Base-by-base conservation (phyloP, 2,329 filamentous ascomycete genomes). In the Apiospora koreana region DNA sequence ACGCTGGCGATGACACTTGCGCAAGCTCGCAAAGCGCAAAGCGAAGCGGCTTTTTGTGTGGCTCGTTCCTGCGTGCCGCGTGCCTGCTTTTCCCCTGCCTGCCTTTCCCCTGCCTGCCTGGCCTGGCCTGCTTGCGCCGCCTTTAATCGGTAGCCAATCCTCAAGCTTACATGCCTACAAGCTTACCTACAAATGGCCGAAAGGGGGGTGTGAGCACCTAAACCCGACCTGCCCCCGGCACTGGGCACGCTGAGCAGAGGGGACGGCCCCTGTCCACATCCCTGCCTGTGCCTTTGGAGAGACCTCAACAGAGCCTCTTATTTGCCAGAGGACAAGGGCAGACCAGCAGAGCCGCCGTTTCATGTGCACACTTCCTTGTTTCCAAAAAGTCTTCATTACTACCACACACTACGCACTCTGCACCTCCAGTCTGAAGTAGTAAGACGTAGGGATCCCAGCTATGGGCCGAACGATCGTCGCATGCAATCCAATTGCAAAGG, bases 301-400 rank as follows among this genome's bases (percentile, higher is more conserved):
- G 54, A 18, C 54, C 54, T 62, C 54, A 38, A 31, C 54, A 62
- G 54, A 62, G 54, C 54, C 54, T 62, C 54, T 38, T 38, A 62
- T 62, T 62, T 62, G 54, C 54, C 54, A 35, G 21, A 62, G 3
- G 21, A 62, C 54, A 38, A 38, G 54, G 54, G 31, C 54, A 62
- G 54, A 62, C 54, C 28, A 38, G 31, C 54, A 62, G 54, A 62
- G 54, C 54, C 54, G 54, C 54, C 54, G 54, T 62, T 62, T 62
- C 54, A 62, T 38, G 54, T 62, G 54, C 54, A 62, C 54, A n/a
- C 54, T 62, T 62, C 54, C 31, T 38, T 58, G 50, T 38, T 62
- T 38, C 31, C 31, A 38, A 62, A 62, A 62, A 62, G 54, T 62
- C 54, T 62, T 62, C 54, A 62, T 62, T 62, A 62, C 54, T 38